phyloP scores from a whole-genome alignment of 495 filamentous ascomycete species.

The Venustampulla echinocandica region DNA sequence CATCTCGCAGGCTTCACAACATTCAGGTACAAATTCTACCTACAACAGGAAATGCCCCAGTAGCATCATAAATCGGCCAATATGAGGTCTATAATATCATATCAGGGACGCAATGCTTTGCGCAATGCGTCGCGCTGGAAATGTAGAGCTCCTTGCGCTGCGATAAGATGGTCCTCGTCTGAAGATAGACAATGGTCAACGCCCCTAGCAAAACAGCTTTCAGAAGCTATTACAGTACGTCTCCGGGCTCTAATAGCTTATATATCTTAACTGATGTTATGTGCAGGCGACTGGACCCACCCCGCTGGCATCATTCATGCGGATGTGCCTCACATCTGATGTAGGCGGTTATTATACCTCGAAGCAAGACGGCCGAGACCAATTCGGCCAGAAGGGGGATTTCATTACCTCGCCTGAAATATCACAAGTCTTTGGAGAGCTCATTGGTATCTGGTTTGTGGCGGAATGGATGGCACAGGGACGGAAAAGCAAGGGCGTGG shows the following conservation, averaged over 20 bases:
- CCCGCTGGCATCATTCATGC: slow-evolving; percentile 90
- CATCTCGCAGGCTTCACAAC: neutral
- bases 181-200: slow-evolving; percentile 65
- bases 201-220: slow-evolving; percentile 75
- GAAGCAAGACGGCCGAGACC: slow-evolving; percentile 55
- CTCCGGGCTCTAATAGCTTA: neutral
- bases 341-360: slow-evolving; percentile 93
- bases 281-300: slow-evolving; percentile 73
- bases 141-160: slow-evolving; percentile 3
- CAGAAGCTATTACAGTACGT: slow-evolving; percentile 72
- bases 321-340: slow-evolving; percentile 89
- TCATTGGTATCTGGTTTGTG: slow-evolving; percentile 88
- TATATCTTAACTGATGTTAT: slow-evolving; percentile 1
- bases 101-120: slow-evolving; percentile 13
- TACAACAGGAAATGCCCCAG: slow-evolving; percentile 6
- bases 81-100: slow-evolving; percentile 21
- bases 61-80: slow-evolving; percentile 4
- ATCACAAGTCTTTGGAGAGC: slow-evolving; percentile 91
- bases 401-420: slow-evolving; percentile 97
- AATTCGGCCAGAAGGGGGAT: slow-evolving; percentile 84
- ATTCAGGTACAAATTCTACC: neutral
- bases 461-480: slow-evolving; percentile 95
- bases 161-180: slow-evolving; percentile 18
- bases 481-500: slow-evolving; percentile 51
- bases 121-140: slow-evolving; percentile 10